phyloP scores from a whole-genome alignment of 306 rosid genomes.

The Lithocarpus polystachyus region DNA sequence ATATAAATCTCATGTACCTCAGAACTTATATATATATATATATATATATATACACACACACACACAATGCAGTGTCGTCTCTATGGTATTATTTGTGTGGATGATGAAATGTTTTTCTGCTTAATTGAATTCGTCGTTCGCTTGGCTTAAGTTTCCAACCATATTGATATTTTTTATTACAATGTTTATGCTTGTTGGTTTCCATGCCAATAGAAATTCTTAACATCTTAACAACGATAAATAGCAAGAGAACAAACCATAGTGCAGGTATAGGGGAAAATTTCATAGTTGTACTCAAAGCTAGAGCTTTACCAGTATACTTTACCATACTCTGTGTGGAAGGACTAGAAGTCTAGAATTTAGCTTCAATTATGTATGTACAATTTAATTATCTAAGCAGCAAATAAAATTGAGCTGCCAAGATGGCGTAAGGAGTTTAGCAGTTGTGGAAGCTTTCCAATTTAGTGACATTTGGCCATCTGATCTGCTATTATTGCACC shows the following conservation, averaged over 20 bases:
- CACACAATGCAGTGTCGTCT: background rate
- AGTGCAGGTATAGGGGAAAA: background rate
- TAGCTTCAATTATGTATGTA: background rate
- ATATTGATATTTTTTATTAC: background rate
- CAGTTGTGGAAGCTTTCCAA: background rate
- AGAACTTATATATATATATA: too few relatives aligned
- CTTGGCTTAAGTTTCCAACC: background rate
- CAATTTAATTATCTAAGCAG: background rate
- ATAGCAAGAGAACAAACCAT: background rate
- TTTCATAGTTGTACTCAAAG: too few relatives aligned
- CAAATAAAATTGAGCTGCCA: background rate
- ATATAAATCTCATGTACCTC: too few relatives aligned
- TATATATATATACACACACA: too few relatives aligned
- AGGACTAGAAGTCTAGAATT: too few relatives aligned
- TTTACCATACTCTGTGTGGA: too few relatives aligned
- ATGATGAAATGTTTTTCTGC: background rate
- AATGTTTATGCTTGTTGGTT: conserved; percentile 19
- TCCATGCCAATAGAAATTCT: background rate
- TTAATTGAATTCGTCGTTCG: background rate
- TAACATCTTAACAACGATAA: background rate
- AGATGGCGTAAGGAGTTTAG: background rate
- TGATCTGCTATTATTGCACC: background rate
- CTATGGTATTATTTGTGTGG: background rate
- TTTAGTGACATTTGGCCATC: background rate
- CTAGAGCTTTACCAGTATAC: too few relatives aligned